Percentiles rank a stretch among this genome's conserved stretches.
phyloP scores from a whole-genome alignment of 192 early-diverging fungal genomes.

The Coemansia sp. region DNA sequence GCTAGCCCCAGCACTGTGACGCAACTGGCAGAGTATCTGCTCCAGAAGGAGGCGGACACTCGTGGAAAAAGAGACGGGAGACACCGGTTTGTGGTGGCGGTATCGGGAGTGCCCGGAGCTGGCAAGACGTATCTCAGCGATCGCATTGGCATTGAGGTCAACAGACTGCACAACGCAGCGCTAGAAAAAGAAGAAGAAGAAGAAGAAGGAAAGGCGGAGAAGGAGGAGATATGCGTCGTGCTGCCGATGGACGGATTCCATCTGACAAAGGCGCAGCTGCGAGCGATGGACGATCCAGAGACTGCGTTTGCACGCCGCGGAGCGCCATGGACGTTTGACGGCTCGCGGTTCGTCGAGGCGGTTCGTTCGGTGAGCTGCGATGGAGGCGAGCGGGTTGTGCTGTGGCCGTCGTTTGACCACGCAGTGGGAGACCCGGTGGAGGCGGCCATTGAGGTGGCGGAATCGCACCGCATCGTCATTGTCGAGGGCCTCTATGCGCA shows the following conservation, averaged over 20 bases:
- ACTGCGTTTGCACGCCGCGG: constrained; percentile 51
- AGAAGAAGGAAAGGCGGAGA: neutral
- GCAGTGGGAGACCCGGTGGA: constrained; percentile 56
- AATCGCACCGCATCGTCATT: constrained; percentile 49
- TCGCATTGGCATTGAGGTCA: constrained; percentile 12
- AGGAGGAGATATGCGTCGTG: constrained; percentile 26
- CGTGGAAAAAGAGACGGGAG: neutral
- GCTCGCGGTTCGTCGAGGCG: constrained; percentile 24
- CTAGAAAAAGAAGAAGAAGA: neutral
- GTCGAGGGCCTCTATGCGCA: constrained; percentile 60
- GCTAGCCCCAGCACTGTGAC: neutral
- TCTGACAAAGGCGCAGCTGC: constrained; percentile 30
- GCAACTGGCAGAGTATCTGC: constrained; percentile 13
- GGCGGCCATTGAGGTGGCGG: constrained; percentile 35
- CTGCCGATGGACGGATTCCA: constrained; percentile 68
- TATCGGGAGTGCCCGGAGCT: constrained; percentile 32
- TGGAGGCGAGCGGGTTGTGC: neutral
- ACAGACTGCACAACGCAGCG: neutral
- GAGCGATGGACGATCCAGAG: constrained; percentile 31
- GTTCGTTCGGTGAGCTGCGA: constrained; percentile 14
- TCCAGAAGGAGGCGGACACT: neutral
- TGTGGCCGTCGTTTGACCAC: constrained; percentile 59
- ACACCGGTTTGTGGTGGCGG: constrained; percentile 26
- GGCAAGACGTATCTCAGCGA: constrained; percentile 42
- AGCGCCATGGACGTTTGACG: constrained; percentile 61